Evolutionary conservation across 345 rosid genomes (phyloP).

Genomic region (Linum lewisii): DNA sequence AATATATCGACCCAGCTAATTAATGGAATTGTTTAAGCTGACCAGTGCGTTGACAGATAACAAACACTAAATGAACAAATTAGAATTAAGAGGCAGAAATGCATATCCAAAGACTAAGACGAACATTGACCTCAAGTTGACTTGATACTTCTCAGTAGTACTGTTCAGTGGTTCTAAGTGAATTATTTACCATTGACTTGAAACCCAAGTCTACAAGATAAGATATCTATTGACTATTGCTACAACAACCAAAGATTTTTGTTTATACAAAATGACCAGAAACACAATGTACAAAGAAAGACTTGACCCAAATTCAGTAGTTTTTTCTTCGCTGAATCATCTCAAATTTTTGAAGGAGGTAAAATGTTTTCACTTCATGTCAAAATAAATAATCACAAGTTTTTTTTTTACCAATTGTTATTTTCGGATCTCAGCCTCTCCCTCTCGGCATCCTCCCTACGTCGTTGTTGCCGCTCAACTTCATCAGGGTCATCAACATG

Average conservation of each 20-base stretch:
- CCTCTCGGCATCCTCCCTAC: constrained; percentile 4
- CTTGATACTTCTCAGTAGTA: neutral
- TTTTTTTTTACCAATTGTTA: neutral
- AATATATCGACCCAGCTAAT: neutral
- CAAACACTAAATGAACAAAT: too few relatives aligned
- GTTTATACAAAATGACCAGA: neutral
- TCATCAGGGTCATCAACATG: neutral
- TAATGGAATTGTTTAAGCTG: neutral
- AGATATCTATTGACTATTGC: too few relatives aligned
- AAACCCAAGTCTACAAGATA: neutral
- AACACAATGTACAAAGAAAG: neutral
- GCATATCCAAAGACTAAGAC: too few relatives aligned
- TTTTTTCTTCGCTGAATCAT: neutral
- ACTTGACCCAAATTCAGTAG: neutral
- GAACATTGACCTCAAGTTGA: neutral
- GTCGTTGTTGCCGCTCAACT: neutral
- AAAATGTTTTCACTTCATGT: too few relatives aligned
- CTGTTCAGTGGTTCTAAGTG: neutral
- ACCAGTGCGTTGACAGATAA: neutral
- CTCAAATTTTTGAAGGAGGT: neutral
- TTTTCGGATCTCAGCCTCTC: neutral
- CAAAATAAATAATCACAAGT: too few relatives aligned
- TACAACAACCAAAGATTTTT: neutral
- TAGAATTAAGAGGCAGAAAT: neutral
- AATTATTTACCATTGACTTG: neutral